Base-by-base conservation (phyloP, 345 rosid species). In the Anastatica hierochuntica region DNA sequence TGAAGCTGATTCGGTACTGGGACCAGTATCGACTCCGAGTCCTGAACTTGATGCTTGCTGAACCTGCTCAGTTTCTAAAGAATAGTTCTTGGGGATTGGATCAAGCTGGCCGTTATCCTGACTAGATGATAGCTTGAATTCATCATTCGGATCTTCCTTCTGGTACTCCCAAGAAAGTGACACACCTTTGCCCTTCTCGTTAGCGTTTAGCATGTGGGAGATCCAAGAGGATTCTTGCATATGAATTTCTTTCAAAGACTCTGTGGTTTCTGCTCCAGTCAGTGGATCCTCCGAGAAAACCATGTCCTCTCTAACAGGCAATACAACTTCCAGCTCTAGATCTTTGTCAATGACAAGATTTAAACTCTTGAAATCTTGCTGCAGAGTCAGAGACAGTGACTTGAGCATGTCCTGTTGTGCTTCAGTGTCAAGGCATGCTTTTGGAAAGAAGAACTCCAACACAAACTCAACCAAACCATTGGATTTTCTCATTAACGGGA, bases 391-490 rank as follows among this genome's bases (percentile, higher is more conserved):
- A 53, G 81, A 76, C 63, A 92, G 49, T 27, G 64, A 68, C 53
- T 72, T 78, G 46, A 74, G 68, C 90, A 87, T 75, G 46, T 63
- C 74, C 77, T 63, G 79, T 52, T 87, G 98, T 26, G 73, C 77
- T 59, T 77, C 77, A 2, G 64, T 64, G 68, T 75, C 79, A 55
- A 43, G 61, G 51, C 96, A 92, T 60, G 75, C 80, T 35, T 56
- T 63, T 0, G 98, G 98, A 60, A 92, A 72, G 78, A 92, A 92
- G 71, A 92, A 87, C 77, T 92, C 98, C 71, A 92, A 75, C 43
- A 84, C 94, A 38, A 82, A 87, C 70, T 92, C 95, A 5, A 75
- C 75, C 26, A 66, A 21, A 40, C 95, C 90, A 8, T 85, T 77
- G 55, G 74, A 72, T 56, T 79, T 68, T 58, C 88, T 76, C 44